Percentiles rank a stretch among this genome's conserved stretches.
These are phyloP conservation scores for Blastomyces percursus DNA, from an alignment of 2,329 filamentous ascomycete species.

Conservation along the genomic window DNA sequence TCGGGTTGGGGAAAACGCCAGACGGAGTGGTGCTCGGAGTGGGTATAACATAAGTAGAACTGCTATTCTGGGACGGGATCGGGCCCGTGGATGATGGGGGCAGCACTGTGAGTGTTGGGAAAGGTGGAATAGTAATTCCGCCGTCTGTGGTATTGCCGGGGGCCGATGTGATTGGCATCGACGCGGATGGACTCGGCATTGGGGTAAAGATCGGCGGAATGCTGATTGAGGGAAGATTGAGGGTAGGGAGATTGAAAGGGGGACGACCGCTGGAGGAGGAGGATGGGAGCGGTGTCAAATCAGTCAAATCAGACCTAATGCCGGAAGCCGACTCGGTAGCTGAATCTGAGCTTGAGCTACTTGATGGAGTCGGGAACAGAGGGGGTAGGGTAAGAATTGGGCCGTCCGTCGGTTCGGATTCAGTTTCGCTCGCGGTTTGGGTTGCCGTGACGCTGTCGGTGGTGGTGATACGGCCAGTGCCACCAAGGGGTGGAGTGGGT, in stretches of 20 bases:
- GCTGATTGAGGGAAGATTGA: too few relatives aligned
- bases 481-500: not conserved
- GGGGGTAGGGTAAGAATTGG: slow-evolving; percentile 8
- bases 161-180: not conserved
- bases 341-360: slow-evolving; percentile 10
- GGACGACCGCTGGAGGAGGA: not conserved
- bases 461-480: not conserved
- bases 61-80: not conserved
- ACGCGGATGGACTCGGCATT: not conserved
- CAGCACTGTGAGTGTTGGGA: not conserved
- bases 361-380: slow-evolving; percentile 8
- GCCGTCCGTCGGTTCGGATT: not conserved
- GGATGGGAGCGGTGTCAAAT: not conserved
- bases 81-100: not conserved
- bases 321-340: slow-evolving; percentile 3
- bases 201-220: not conserved
- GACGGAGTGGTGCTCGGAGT: slow-evolving; percentile 14
- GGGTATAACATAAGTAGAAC: not conserved
- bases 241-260: too few relatives aligned
- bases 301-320: not conserved
- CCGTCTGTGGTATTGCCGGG: not conserved
- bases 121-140: not conserved
- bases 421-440: not conserved
- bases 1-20: slow-evolving; percentile 14
- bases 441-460: not conserved